Percentiles rank a stretch among this genome's conserved stretches.
These are phyloP conservation scores for Acephala macrosclerotiorum DNA, from an alignment of 2,329 filamentous ascomycete species.

Conservation along the genomic window DNA sequence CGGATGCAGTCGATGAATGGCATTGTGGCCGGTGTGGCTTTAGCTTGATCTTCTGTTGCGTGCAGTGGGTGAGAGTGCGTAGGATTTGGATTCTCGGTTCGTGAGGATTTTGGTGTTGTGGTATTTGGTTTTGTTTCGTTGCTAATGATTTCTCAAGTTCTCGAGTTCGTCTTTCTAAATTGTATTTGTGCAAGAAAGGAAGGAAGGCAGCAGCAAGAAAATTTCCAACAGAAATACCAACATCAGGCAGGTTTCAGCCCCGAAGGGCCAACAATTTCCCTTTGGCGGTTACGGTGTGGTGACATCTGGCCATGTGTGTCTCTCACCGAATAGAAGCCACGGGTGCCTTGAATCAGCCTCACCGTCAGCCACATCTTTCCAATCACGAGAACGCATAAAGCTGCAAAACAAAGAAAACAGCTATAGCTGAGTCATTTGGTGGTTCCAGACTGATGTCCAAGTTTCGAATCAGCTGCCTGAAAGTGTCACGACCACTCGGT, in stretches of 20 bases:
- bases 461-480: not conserved
- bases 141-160: not conserved
- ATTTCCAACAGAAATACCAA: not conserved
- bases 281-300: not conserved
- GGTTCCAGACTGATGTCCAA: not conserved
- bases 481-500: not conserved
- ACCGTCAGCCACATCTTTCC: not conserved
- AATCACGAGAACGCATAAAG: not conserved
- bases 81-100: not conserved
- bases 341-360: not conserved
- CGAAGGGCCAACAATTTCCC: not conserved
- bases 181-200: not conserved
- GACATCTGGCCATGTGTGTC: not conserved
- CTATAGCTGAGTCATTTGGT: not conserved
- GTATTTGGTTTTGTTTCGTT: not conserved
- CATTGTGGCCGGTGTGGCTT: not conserved
- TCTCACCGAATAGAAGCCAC: too few relatives aligned
- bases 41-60: not conserved
- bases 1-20: slow-evolving; percentile 7
- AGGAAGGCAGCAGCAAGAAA: not conserved
- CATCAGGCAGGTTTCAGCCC: slow-evolving; percentile 4
- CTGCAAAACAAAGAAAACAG: not conserved
- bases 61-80: not conserved
- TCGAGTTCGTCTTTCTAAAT: not conserved
- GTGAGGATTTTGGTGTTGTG: not conserved